A percentile compares a stretch with the other conserved stretches of the same genome.
Evolutionary conservation across 129 eudicot species (phyloP).

Genomic region (Solidago caesia): DNA sequence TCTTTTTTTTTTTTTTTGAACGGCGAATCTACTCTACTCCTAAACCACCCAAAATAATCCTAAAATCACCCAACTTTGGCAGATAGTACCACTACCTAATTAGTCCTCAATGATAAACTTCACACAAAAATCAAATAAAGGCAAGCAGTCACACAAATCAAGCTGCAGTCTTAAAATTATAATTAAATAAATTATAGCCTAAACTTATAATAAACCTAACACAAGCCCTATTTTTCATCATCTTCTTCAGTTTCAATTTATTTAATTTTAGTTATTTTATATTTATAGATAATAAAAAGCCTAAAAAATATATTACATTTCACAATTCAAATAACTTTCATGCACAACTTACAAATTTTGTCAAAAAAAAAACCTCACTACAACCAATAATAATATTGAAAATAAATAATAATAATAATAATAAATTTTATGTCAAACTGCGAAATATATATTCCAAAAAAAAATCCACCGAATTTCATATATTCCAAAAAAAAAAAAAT

Average conservation of each 20-base stretch:
- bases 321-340: constrained; percentile 27
- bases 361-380: background rate
- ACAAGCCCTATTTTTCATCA: constrained; percentile 14
- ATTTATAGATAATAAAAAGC: background rate
- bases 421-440: too few species aligned
- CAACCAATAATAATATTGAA: background rate
- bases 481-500: constrained; percentile 6
- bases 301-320: constrained; percentile 16
- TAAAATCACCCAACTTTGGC: too few species aligned
- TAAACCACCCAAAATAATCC: too few species aligned
- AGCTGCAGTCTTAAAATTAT: background rate
- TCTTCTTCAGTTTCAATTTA: constrained; percentile 12
- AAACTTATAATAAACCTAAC: background rate
- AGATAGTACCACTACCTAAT: too few species aligned
- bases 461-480: constrained; percentile 12
- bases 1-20: too few species aligned
- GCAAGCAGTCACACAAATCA: background rate
- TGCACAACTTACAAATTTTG: background rate
- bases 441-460: background rate
- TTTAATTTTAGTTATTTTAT: too few species aligned
- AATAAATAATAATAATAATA: too few species aligned
- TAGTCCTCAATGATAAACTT: too few species aligned
- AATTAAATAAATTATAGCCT: too few species aligned
- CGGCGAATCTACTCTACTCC: too few species aligned
- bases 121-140: background rate